These are phyloP conservation scores for Pythium guiyangense DNA, from an alignment of 352 stramenopile species.

Conservation along the genomic window DNA sequence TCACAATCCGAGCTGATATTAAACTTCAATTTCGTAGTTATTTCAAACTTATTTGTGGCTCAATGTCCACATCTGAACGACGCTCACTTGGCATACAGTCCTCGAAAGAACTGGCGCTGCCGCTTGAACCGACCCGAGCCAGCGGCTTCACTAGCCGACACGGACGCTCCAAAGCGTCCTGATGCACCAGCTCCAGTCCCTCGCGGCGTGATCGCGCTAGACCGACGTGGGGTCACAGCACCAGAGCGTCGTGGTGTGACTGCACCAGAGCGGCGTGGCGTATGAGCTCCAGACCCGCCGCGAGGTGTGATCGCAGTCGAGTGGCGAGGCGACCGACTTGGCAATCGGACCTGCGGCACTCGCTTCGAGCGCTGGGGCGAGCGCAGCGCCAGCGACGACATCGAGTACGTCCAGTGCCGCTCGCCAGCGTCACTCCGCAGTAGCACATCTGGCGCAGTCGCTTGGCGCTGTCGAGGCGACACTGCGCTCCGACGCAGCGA, in stretches of 20 bases:
- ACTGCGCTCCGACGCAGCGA: constrained; percentile 3
- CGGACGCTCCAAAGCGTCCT: too few relatives aligned
- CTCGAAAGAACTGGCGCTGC: constrained; percentile 30
- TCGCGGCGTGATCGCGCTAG: constrained; percentile 12
- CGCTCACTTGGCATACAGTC: constrained; percentile 19
- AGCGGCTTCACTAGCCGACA: too few relatives aligned
- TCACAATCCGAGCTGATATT: too few relatives aligned
- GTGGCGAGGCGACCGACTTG: constrained; percentile 1
- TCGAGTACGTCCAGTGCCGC: constrained; percentile 42
- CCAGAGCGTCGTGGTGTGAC: too few relatives aligned
- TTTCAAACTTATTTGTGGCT: too few relatives aligned
- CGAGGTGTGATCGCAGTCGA: too few relatives aligned
- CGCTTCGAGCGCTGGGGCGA: constrained; percentile 22
- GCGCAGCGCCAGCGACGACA: constrained; percentile 31
- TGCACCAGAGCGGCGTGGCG: too few relatives aligned
- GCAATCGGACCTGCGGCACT: constrained; percentile 3
- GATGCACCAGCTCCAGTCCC: too few relatives aligned
- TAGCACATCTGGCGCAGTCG: constrained; percentile 31
- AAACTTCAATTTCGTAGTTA: too few relatives aligned
- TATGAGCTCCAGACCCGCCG: too few relatives aligned
- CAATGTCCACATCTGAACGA: too few relatives aligned
- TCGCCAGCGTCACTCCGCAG: constrained; percentile 38
- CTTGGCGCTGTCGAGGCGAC: constrained; percentile 14
- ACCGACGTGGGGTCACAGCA: too few relatives aligned
- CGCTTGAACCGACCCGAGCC: not conserved